phyloP scores from a whole-genome alignment of 2,329 filamentous ascomycete genomes.

The Aspergillus hiratsukae region DNA sequence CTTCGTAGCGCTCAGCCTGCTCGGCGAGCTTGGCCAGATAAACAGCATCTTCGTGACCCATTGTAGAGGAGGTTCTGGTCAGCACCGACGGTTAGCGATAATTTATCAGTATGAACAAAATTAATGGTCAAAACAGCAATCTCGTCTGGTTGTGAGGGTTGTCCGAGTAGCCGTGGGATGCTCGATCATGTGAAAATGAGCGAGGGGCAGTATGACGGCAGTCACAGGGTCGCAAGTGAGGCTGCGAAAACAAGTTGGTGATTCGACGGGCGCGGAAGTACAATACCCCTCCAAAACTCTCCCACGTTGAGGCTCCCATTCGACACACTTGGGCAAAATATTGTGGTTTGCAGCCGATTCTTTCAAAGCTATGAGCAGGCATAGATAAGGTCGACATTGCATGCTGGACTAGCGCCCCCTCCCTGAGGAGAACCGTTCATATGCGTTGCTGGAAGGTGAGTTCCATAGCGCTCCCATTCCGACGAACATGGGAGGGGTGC shows the following conservation, averaged over 20 bases:
- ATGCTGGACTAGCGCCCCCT: not conserved
- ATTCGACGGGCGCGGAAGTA: not conserved
- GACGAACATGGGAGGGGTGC: not conserved
- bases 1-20: constrained; percentile 99
- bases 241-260: constrained; percentile 10
- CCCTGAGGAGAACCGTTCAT: not conserved
- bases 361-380: not conserved
- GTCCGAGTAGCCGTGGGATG: not conserved
- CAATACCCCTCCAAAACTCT: not conserved
- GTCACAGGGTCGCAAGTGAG: constrained; percentile 19
- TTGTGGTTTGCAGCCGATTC: not conserved
- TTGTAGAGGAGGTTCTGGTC: constrained; percentile 55
- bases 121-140: not conserved
- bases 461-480: not conserved
- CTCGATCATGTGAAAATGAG: constrained; percentile 7
- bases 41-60: constrained; percentile 99
- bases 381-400: not conserved
- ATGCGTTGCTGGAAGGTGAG: not conserved
- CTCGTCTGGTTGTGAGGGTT: not conserved
- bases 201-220: constrained; percentile 14
- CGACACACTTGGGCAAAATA: not conserved
- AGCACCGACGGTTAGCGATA: constrained; percentile 11
- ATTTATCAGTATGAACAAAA: not conserved
- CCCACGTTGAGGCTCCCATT: not conserved
- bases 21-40: constrained; percentile 99